A percentile compares a stretch with the other conserved stretches of the same genome.
Evolutionary conservation across 768 basidiomycete genomes (phyloP).

Genomic region (Rubroboletus satanas): DNA sequence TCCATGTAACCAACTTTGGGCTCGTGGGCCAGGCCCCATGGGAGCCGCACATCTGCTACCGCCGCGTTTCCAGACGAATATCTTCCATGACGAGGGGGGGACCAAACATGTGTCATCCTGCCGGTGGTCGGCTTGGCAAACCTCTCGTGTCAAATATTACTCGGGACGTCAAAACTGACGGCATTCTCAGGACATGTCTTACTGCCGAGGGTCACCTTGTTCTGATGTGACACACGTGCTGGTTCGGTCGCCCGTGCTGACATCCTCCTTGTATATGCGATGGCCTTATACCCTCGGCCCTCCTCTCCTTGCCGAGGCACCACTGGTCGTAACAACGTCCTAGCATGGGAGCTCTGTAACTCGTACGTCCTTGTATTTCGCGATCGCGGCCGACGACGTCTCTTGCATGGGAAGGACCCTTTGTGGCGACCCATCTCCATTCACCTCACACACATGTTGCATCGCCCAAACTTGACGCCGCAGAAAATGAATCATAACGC

Average conservation of each 20-base stretch:
- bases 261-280: neutral
- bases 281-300: neutral
- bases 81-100: neutral
- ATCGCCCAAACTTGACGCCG: neutral
- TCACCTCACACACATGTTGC: neutral
- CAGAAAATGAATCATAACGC: neutral
- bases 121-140: neutral
- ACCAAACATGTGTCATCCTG: neutral
- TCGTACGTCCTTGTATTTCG: neutral
- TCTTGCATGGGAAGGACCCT: neutral
- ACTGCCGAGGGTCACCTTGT: neutral
- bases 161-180: conserved; percentile 1
- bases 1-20: neutral
- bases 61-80: neutral
- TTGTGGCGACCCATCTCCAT: neutral
- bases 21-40: neutral
- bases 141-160: neutral
- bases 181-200: conserved; percentile 5
- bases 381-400: neutral
- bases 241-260: neutral
- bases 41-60: neutral
- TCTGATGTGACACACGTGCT: neutral
- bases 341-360: neutral
- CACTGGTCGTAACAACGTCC: neutral
- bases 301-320: neutral